Percentiles rank a stretch among this genome's conserved stretches.
phyloP scores from a whole-genome alignment of 169 alveolate genomes.

The Plasmodium inui region DNA sequence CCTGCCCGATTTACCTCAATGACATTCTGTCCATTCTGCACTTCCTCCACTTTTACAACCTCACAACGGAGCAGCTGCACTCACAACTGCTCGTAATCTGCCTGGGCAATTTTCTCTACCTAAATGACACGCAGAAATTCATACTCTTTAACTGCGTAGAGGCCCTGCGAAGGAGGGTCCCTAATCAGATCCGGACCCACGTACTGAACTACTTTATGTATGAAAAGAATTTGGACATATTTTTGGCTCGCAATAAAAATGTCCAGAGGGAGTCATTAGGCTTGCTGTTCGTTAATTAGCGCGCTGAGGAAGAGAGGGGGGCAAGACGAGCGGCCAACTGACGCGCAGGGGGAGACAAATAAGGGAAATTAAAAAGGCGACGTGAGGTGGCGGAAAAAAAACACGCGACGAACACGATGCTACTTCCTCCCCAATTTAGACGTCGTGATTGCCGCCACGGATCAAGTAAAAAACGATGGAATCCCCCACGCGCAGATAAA shows the following conservation, averaged over 20 bases:
- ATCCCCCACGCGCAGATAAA: slow-evolving; percentile 68
- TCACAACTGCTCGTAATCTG: slow-evolving; percentile 16
- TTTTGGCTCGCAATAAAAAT: slow-evolving; percentile 30
- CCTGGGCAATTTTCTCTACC: not conserved
- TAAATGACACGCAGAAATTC: slow-evolving; percentile 50
- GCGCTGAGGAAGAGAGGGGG: not conserved
- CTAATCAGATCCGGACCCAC: not conserved
- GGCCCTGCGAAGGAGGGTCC: slow-evolving; percentile 14
- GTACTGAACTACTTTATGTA: slow-evolving; percentile 53
- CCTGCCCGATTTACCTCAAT: slow-evolving; percentile 13
- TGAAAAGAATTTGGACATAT: slow-evolving; percentile 28
- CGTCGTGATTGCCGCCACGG: slow-evolving; percentile 53
- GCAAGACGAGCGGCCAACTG: not conserved
- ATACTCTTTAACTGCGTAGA: slow-evolving; percentile 55
- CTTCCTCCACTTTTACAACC: slow-evolving; percentile 29
- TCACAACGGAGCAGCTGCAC: slow-evolving; percentile 13
- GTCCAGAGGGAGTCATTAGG: slow-evolving; percentile 59
- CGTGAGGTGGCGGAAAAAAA: not conserved
- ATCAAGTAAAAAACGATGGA: slow-evolving; percentile 52
- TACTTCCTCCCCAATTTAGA: not conserved
- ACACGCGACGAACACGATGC: not conserved
- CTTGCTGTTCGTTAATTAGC: slow-evolving; percentile 22
- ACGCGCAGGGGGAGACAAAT: not conserved
- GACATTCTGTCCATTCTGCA: slow-evolving; percentile 42
- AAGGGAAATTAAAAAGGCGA: not conserved